A percentile compares a stretch with the other conserved stretches of the same genome.
Evolutionary conservation across 2,329 filamentous ascomycete species (phyloP).

Genomic region (Colletotrichum liriopes): DNA sequence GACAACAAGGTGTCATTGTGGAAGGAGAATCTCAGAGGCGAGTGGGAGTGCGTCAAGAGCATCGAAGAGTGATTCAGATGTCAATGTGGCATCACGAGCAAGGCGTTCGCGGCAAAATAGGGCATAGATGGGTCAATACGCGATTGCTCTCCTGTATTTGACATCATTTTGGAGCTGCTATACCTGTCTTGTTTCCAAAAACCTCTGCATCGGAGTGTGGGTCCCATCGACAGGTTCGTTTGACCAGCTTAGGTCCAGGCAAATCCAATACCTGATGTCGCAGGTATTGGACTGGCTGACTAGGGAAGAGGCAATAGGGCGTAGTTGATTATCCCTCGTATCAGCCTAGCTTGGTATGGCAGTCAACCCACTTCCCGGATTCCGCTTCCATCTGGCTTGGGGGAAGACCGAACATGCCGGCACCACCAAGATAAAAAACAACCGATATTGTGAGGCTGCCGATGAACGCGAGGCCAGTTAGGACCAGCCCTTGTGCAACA

Average conservation of each 20-base stretch:
- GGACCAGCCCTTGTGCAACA: background rate
- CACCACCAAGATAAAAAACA: background rate
- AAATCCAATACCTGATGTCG: background rate
- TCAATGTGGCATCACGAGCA: slow-evolving; percentile 45
- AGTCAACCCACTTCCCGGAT: background rate
- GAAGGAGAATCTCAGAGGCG: slow-evolving; percentile 97
- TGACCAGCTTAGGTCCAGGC: background rate
- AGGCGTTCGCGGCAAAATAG: slow-evolving; percentile 55
- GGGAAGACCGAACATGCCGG: background rate
- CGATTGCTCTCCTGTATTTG: slow-evolving; percentile 5
- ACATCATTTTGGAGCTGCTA: background rate
- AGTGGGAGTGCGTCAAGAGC: slow-evolving; percentile 98
- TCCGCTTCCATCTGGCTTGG: background rate
- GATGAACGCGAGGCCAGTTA: background rate
- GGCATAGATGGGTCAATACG: slow-evolving; percentile 17
- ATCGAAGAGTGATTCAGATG: slow-evolving; percentile 81
- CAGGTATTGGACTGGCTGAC: background rate
- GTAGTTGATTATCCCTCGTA: too few species aligned
- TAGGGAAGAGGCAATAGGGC: background rate
- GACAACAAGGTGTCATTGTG: slow-evolving; percentile 98
- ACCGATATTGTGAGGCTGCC: background rate
- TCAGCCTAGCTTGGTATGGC: too few species aligned
- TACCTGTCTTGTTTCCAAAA: background rate
- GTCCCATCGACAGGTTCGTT: too few species aligned
- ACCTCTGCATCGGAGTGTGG: background rate